Evolutionary conservation across 139 green algal genomes (phyloP).

Genomic region (Chlamydomonas schloesseri): DNA sequence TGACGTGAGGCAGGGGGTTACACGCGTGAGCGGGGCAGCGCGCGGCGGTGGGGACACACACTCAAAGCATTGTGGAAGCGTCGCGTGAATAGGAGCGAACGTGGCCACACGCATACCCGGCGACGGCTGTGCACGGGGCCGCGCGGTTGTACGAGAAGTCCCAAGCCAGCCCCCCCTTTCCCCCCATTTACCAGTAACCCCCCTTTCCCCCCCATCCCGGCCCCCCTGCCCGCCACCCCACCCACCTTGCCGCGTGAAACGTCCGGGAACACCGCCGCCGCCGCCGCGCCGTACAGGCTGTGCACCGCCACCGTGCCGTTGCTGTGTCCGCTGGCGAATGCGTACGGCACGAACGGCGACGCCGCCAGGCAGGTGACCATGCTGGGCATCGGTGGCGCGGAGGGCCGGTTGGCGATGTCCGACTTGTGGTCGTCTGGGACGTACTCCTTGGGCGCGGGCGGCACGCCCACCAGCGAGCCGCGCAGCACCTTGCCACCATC

Average conservation of each 20-base stretch:
- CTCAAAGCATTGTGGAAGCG: no score
- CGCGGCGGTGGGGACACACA: no score
- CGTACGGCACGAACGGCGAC: conserved; percentile 39
- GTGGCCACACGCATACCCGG: no score
- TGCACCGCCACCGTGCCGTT: conserved; percentile 61
- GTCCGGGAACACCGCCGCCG: conserved; percentile 46
- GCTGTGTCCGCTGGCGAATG: conserved; percentile 47
- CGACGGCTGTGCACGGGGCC: no score
- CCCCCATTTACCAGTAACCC: no score
- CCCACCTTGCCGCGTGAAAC: neutral
- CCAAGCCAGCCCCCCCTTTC: no score
- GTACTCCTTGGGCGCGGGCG: conserved; percentile 60
- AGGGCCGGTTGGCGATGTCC: conserved; percentile 6
- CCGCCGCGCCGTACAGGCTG: neutral
- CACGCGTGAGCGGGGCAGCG: no score
- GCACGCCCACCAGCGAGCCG: conserved; percentile 53
- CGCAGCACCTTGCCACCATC: conserved; percentile 52
- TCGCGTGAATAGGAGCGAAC: no score
- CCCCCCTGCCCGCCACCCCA: no score
- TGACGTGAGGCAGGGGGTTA: no score
- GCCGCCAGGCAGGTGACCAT: conserved; percentile 47
- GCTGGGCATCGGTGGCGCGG: neutral
- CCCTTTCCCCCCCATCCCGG: no score
- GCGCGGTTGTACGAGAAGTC: no score
- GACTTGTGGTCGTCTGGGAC: conserved; percentile 43